Evolutionary conservation across 2,329 filamentous ascomycete genomes (phyloP).

Genomic region (Aureobasidium sp.): DNA sequence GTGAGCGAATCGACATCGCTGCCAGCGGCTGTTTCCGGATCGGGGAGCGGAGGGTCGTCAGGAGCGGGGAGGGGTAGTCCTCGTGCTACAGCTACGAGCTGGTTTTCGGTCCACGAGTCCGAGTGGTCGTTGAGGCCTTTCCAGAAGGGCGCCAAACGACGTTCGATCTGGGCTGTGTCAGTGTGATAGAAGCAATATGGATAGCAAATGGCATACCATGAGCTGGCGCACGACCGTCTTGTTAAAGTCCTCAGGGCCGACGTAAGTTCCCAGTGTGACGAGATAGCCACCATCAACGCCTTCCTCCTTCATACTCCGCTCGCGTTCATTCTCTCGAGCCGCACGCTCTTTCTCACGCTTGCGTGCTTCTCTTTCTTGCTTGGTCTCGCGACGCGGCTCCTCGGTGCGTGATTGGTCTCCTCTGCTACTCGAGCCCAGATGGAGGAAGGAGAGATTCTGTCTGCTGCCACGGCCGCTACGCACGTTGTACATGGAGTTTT

Average conservation of each 20-base stretch:
- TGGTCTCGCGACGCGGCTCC: conserved; percentile 72
- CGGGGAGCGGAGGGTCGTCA: conserved; percentile 67
- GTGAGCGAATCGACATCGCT: conserved; percentile 64
- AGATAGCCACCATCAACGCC: conserved; percentile 90
- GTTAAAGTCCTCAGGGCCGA: conserved; percentile 86
- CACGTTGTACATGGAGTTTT: conserved; percentile 37
- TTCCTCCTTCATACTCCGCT: conserved; percentile 84
- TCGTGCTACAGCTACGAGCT: conserved; percentile 84
- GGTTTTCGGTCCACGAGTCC: conserved; percentile 85
- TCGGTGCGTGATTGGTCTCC: conserved; percentile 26
- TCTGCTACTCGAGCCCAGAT: conserved; percentile 40
- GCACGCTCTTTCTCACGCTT: conserved; percentile 74
- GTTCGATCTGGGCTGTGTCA: conserved; percentile 63
- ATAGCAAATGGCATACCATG: conserved; percentile 54
- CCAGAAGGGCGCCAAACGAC: conserved; percentile 91
- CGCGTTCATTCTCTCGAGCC: conserved; percentile 71
- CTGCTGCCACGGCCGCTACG: conserved; percentile 43
- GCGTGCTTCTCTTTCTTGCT: conserved; percentile 82
- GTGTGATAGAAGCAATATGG: not conserved
- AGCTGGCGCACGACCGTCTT: conserved; percentile 82
- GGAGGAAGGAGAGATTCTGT: conserved; percentile 52
- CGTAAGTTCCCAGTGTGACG: conserved; percentile 91
- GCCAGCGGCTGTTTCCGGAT: conserved; percentile 52
- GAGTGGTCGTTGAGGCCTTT: conserved; percentile 84
- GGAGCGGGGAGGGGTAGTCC: conserved; percentile 77